Base-by-base conservation (phyloP, 108 stramenopile genomes). In the Chaetoceros muelleri region DNA sequence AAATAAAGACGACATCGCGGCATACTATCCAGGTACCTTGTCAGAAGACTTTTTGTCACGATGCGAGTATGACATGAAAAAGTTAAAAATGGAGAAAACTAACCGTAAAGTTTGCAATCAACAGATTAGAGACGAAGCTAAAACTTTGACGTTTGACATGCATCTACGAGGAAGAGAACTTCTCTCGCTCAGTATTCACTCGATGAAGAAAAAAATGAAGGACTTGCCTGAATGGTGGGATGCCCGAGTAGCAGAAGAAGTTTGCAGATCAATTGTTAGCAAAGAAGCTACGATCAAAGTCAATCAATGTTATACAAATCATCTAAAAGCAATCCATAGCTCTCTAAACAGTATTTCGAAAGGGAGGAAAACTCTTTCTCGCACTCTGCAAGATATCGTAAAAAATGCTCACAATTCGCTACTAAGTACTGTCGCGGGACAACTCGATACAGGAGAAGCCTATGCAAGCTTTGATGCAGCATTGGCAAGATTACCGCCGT, bases 381-480 rank as follows among this genome's bases (percentile, higher is more conserved):
- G 51, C 19, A 44, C 62, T 22, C 55, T 92, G 23, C 63, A 65
- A 44, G 48, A 52, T 10, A 65, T 86, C 26, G 69, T 92, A 40
- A 71, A 87, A 48, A 57, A 70, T 18, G 73, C 85, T 7, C 84
- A 92, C 49, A 66, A 70, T 48, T 66, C 68, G 19, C 75, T 92
- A 1, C 57, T 92, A 7, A 59, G 69, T 2, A 80, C 81, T 5
- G 90, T 87, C 19, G 81, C 73, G 1, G 71, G 75, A 30, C 84
- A 85, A 47, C 56, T 78, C 45, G 84, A 84, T 58, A 80, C 74
- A 2, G 73, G 63, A 16, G 80, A 86, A 44, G 69, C 82, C 0
- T 85, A 84, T 57, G 67, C 72, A 44, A 77, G 71, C 55, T 82
- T 92, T 53, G 84, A 87, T 55, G 78, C 85, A 21, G 84, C 86